Evolutionary conservation across 768 basidiomycete genomes (phyloP).

Genomic region (Leccinum aurantiacum): DNA sequence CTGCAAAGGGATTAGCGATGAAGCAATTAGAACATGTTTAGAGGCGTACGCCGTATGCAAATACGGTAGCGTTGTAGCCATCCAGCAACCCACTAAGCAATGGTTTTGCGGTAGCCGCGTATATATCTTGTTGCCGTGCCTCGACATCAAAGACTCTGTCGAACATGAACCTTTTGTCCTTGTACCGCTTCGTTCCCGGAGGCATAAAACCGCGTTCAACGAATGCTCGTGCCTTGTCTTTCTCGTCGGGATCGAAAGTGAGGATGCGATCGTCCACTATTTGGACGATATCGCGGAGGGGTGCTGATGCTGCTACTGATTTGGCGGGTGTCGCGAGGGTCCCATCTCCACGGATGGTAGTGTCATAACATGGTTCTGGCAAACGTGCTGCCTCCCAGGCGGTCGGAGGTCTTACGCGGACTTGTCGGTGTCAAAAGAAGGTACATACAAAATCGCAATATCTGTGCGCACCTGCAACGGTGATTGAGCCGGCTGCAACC

Average conservation of each 20-base stretch:
- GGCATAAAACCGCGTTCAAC: slow-evolving; percentile 83
- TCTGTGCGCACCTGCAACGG: slow-evolving; percentile 65
- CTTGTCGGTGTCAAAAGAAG: slow-evolving; percentile 40
- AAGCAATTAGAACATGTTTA: slow-evolving; percentile 3
- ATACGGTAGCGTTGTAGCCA: slow-evolving; percentile 96
- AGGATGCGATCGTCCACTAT: slow-evolving; percentile 93
- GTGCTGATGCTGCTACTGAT: slow-evolving; percentile 49
- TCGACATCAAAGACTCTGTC: slow-evolving; percentile 88
- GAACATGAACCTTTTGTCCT: slow-evolving; percentile 96
- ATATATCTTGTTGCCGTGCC: slow-evolving; percentile 83
- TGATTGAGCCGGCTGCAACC: slow-evolving; percentile 86
- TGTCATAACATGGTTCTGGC: slow-evolving; percentile 71
- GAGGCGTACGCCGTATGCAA: slow-evolving; percentile 91
- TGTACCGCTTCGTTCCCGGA: slow-evolving; percentile 89
- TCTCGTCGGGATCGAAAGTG: slow-evolving; percentile 94
- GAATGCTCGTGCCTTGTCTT: slow-evolving; percentile 76
- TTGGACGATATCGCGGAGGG: slow-evolving; percentile 77
- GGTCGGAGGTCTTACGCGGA: slow-evolving; percentile 89
- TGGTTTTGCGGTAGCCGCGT: slow-evolving; percentile 81
- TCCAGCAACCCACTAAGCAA: slow-evolving; percentile 83
- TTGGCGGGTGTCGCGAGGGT: slow-evolving; percentile 69
- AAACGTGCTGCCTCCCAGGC: slow-evolving; percentile 82
- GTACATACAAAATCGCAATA: neutral
- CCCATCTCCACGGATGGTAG: slow-evolving; percentile 79
- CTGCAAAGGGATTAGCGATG: slow-evolving; percentile 42